Percentiles rank a stretch among this genome's conserved stretches.
phyloP scores from a whole-genome alignment of 352 stramenopile genomes.

The Phytopythium vexans region DNA sequence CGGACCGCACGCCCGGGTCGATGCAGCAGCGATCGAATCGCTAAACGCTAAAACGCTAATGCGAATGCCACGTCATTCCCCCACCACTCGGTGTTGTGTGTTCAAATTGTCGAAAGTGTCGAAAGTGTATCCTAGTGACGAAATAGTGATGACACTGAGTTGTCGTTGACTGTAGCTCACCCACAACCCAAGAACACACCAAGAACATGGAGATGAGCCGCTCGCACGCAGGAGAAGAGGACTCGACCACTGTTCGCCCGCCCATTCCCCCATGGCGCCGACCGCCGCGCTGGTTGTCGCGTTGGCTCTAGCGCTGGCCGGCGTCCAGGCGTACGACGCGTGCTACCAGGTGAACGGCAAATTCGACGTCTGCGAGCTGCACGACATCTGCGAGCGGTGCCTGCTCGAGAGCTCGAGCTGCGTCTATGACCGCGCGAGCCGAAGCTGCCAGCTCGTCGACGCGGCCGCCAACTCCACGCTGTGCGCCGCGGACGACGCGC shows the following conservation, averaged over 20 bases:
- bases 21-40: no score
- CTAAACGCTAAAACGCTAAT: conserved; percentile 5
- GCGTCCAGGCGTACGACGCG: conserved; percentile 9
- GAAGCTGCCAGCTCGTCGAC: conserved; percentile 17
- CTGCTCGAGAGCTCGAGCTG: conserved; percentile 30
- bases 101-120: no score
- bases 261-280: neutral
- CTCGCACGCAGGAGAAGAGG: neutral
- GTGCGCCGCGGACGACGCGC: conserved; percentile 19
- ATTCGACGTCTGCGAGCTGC: conserved; percentile 36
- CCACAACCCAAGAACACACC: no score
- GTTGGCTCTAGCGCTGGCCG: neutral
- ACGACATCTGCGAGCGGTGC: conserved; percentile 37
- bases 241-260: neutral
- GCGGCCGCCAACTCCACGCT: conserved; percentile 3
- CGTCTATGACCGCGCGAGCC: conserved; percentile 29
- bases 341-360: conserved; percentile 30
- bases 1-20: no score
- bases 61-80: no score
- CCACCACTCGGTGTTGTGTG: no score
- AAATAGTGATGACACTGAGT: no score
- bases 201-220: no score
- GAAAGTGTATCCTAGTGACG: no score
- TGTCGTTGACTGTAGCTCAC: no score
- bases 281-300: conserved; percentile 1